Conservation (phyloP, 2,329 filamentous ascomycete genomes). For the Aureobasidium sp. region DNA sequence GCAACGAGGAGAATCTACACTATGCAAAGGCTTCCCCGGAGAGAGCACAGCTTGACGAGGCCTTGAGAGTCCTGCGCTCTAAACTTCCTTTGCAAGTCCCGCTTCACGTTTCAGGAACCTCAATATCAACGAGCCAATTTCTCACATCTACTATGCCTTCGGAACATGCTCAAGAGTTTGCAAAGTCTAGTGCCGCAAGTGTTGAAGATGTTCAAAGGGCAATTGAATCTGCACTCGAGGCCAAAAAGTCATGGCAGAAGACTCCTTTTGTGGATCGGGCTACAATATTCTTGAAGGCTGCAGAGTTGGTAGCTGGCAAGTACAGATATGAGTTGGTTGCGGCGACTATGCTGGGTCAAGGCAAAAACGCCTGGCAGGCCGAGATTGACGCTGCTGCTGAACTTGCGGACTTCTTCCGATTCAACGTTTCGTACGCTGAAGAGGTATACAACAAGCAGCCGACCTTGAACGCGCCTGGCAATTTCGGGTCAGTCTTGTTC, state of each 20-base stretch:
- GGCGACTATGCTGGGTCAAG: conserved; percentile 37
- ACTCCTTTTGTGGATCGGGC: conserved; percentile 32
- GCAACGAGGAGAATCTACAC: conserved; percentile 14
- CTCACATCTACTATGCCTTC: background rate
- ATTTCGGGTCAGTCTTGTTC: conserved; percentile 5
- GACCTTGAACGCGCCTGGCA: conserved; percentile 21
- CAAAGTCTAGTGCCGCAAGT: conserved; percentile 10
- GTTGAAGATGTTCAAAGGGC: conserved; percentile 19
- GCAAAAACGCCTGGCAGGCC: conserved; percentile 37
- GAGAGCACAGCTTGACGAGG: background rate
- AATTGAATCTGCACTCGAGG: conserved; percentile 29
- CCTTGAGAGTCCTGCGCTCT: background rate
- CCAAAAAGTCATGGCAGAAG: conserved; percentile 30
- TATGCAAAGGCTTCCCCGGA: conserved; percentile 4
- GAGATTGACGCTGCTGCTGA: conserved; percentile 35
- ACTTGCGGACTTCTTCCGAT: conserved; percentile 34
- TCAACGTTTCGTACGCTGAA: conserved; percentile 28
- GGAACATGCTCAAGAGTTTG: background rate
- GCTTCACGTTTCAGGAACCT: background rate
- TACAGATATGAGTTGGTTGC: conserved; percentile 31
- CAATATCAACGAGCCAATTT: background rate
- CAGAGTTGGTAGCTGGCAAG: conserved; percentile 27
- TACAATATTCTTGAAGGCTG: conserved; percentile 32
- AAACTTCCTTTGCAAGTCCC: background rate
- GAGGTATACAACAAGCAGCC: conserved; percentile 35